These are phyloP conservation scores for Lentinula lateritia DNA, from an alignment of 768 basidiomycete species.

Conservation along the genomic window DNA sequence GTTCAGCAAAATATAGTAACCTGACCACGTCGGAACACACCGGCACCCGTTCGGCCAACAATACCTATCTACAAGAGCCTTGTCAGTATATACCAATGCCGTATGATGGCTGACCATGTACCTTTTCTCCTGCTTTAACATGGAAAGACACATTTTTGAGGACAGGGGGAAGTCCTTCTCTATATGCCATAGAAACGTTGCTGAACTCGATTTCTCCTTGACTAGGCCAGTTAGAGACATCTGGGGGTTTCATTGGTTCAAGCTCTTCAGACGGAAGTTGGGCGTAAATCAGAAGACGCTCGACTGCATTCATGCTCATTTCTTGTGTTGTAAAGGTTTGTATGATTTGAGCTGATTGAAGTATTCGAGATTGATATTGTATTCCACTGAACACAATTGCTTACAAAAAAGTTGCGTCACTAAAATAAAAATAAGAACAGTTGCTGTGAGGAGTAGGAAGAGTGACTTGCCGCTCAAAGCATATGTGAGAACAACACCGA, in stretches of 20 bases:
- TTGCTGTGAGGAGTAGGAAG: not conserved
- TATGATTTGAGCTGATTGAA: conserved; percentile 43
- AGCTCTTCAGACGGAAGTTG: conserved; percentile 53
- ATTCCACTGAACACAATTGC: conserved; percentile 14
- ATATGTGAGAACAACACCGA: conserved; percentile 58
- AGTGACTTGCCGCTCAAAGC: conserved; percentile 38
- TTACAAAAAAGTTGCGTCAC: conserved; percentile 51
- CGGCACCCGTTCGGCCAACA: conserved; percentile 33
- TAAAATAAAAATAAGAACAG: conserved; percentile 10
- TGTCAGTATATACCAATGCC: not conserved
- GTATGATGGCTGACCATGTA: conserved; percentile 16
- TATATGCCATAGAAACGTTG: conserved; percentile 53
- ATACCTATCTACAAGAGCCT: conserved; percentile 8
- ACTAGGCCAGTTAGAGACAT: conserved; percentile 43
- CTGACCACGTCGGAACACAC: conserved; percentile 12
- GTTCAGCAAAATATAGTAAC: not conserved
- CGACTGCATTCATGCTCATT: conserved; percentile 71
- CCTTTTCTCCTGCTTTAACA: conserved; percentile 61
- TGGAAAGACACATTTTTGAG: conserved; percentile 55
- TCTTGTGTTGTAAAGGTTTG: conserved; percentile 54
- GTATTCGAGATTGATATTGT: not conserved
- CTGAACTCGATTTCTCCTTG: conserved; percentile 50
- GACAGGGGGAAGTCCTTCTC: conserved; percentile 59
- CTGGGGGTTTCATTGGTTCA: conserved; percentile 34
- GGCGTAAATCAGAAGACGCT: conserved; percentile 65